Evolutionary conservation across 768 basidiomycete genomes (phyloP), one percentile per base, ranked within the genome.

Genomic region (Boletus tomentosulus): DNA sequence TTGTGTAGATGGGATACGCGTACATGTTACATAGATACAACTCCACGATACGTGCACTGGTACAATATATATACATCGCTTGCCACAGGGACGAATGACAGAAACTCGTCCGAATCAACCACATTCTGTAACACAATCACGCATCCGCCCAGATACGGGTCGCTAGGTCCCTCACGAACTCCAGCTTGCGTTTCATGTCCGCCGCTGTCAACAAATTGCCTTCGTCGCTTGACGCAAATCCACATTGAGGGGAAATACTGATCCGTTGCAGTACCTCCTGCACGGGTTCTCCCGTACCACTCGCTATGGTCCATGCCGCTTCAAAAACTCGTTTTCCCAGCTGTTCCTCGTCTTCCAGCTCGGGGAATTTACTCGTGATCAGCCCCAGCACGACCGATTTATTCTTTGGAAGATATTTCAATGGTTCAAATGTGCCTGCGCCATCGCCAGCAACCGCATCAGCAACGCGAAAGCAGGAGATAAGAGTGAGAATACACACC

Each of bases 201-300:
- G 70, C 67, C 22, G 64, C 61, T 4, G 52, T 56, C n/a, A 79
- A 66, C 37, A 61, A 55, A 57, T 79, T 80, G 0, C 78, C 77
- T 38, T 78, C 77, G 2, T 71, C 62, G 54, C 77, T 77, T 6
- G 70, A 73, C 15, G 78, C 77, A 56, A 79, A 80, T 11, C 79
- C 80, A 48, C 79, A 81, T 63, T 81, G 79, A 1, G 78, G 76
- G n/a, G 73, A 74, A 53, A 80, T 70, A 45, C 70, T 68, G 28
- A 81, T 69, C 53, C 73, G 74, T 43, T 56, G 35, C 35, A 60
- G 2, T 9, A 78, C 78, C 49, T 74, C 71, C 47, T 74, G 74
- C 41, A 67, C 57, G 5, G 71, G 68, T 64, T 69, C 66, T 38
- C 66, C 65, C 9, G 68, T 50, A 13, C 76, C 77, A 33, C 68